Conservation (phyloP, 148 eudicot genomes). For the Fagopyrum tataricum region DNA sequence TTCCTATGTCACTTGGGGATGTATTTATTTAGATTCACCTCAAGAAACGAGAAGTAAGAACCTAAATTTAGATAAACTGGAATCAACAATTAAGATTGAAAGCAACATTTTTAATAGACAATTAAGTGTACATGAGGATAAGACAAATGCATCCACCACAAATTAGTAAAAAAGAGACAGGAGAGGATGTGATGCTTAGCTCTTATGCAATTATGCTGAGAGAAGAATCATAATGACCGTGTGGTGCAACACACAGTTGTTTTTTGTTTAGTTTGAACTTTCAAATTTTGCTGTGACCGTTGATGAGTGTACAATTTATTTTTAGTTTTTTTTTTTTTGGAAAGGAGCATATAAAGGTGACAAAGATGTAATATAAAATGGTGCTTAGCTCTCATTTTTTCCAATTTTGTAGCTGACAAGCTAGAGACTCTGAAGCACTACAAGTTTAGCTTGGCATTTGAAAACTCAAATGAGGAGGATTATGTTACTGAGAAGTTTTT, state of each 20-base stretch:
- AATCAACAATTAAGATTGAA: background rate
- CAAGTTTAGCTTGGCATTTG: constrained; percentile 95
- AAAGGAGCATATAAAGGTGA: no score
- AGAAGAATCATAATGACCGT: no score
- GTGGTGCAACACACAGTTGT: no score
- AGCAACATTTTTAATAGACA: background rate
- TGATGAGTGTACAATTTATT: no score
- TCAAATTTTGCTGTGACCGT: no score
- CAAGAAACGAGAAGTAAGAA: background rate
- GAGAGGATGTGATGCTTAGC: no score
- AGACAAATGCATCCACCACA: no score
- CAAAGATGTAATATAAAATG: background rate
- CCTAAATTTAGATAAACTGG: background rate
- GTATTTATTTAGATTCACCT: background rate
- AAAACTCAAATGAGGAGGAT: constrained; percentile 95
- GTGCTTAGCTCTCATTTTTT: background rate
- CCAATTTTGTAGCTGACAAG: constrained; percentile 63
- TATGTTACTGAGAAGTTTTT: constrained; percentile 95
- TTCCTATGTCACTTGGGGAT: background rate
- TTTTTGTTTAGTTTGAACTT: no score
- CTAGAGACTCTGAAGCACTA: constrained; percentile 73
- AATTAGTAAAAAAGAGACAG: background rate
- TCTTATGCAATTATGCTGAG: no score
- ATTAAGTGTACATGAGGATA: no score
- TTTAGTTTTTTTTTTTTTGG: no score